Conservation (phyloP, 2,329 filamentous ascomycete species). For the Sporothrix phasma region DNA sequence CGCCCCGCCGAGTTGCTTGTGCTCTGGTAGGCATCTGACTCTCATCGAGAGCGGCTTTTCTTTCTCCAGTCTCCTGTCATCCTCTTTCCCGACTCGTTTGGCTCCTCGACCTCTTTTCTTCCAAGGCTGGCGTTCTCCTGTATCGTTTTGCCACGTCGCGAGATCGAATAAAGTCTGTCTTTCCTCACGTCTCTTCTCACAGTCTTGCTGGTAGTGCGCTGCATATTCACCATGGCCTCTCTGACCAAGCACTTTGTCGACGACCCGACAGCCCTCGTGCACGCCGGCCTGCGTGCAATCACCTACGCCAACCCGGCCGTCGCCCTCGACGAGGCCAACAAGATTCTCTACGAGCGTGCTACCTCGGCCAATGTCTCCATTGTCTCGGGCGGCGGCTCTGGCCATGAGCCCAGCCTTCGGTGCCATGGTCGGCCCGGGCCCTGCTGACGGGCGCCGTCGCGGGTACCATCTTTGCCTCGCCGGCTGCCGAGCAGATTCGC, state of each 20-base stretch:
- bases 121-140: neutral
- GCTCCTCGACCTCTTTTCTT: neutral
- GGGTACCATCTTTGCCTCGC: constrained; percentile 73
- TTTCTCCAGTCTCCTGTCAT: neutral
- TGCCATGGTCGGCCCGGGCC: constrained; percentile 72
- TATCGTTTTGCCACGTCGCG: neutral
- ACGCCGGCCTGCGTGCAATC: constrained; percentile 62
- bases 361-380: constrained; percentile 59
- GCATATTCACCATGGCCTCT: constrained; percentile 13
- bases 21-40: neutral
- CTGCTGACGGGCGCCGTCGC: constrained; percentile 73
- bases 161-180: neutral
- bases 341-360: constrained; percentile 57
- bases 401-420: constrained; percentile 85
- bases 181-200: neutral
- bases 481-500: constrained; percentile 69
- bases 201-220: neutral
- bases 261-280: constrained; percentile 69
- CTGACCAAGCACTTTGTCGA: constrained; percentile 80
- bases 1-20: neutral
- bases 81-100: neutral
- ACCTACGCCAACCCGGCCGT: constrained; percentile 78
- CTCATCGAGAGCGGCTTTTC: neutral
- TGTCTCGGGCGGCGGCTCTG: constrained; percentile 77
- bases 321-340: constrained; percentile 67